phyloP scores from a whole-genome alignment of 2,329 filamentous ascomycete species.

The Raffaelea ambrosiae region DNA sequence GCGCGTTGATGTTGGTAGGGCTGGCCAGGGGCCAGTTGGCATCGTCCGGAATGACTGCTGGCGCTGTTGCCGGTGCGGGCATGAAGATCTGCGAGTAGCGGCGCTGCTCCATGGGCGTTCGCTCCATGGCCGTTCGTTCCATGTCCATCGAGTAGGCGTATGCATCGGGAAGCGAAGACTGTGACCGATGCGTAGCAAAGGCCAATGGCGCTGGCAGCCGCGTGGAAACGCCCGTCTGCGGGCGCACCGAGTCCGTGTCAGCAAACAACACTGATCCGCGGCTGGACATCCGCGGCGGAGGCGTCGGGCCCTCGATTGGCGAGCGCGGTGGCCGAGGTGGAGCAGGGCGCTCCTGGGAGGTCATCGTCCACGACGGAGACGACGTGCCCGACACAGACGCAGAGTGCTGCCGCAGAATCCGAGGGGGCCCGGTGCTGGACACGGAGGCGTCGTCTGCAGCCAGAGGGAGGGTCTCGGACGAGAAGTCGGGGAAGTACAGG shows the following conservation, averaged over 20 bases:
- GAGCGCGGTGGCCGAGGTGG: slow-evolving; percentile 44
- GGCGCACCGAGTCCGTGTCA: slow-evolving; percentile 25
- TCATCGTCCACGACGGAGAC: slow-evolving; percentile 29
- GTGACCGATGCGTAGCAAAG: slow-evolving; percentile 10
- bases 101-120: slow-evolving; percentile 14
- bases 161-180: slow-evolving; percentile 31
- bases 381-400: slow-evolving; percentile 13
- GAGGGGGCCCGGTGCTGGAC: slow-evolving; percentile 14
- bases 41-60: slow-evolving; percentile 26
- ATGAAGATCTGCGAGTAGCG: slow-evolving; percentile 31
- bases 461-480: slow-evolving; percentile 31
- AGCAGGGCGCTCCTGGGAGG: slow-evolving; percentile 33
- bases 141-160: slow-evolving; percentile 15
- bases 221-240: slow-evolving; percentile 27
- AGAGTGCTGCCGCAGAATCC: slow-evolving; percentile 20
- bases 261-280: slow-evolving; percentile 38
- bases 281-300: slow-evolving; percentile 48
- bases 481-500: slow-evolving; percentile 38
- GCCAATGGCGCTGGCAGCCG: slow-evolving; percentile 14
- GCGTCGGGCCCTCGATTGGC: slow-evolving; percentile 27
- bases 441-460: slow-evolving; percentile 3
- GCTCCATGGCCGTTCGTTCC: slow-evolving; percentile 14
- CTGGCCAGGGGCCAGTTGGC: slow-evolving; percentile 35
- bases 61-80: slow-evolving; percentile 6
- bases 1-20: slow-evolving; percentile 16